Conservation (phyloP, 148 eudicot genomes). For the Silene latifolia region DNA sequence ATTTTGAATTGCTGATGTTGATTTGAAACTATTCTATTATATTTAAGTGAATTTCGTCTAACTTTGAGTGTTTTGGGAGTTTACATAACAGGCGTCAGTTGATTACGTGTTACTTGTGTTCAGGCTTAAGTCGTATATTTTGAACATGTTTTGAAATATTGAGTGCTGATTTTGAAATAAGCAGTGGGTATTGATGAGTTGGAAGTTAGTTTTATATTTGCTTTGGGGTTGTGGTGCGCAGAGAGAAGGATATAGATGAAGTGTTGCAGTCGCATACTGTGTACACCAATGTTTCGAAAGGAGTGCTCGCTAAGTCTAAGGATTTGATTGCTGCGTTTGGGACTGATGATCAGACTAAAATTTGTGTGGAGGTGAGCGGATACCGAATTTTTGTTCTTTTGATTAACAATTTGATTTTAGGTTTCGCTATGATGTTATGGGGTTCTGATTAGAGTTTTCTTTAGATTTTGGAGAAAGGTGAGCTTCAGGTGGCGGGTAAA, state of each 20-base stretch:
- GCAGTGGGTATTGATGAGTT: neutral
- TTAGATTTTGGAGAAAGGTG: conserved; percentile 97
- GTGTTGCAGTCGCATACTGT: conserved; percentile 95
- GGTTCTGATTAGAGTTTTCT: neutral
- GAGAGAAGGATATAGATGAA: conserved; percentile 98
- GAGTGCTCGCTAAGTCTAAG: conserved; percentile 85
- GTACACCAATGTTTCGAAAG: conserved; percentile 88
- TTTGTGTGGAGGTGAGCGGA: conserved; percentile 71
- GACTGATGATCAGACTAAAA: conserved; percentile 78
- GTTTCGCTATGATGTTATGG: neutral
- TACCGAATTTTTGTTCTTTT: neutral
- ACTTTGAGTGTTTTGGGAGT: too few species aligned
- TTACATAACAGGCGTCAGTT: neutral
- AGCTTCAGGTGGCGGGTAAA: conserved; percentile 97
- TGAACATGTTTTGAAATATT: too few species aligned
- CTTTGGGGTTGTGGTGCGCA: conserved; percentile 14
- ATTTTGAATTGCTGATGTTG: too few species aligned
- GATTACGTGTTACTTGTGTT: neutral
- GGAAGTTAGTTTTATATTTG: neutral
- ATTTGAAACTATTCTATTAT: too few species aligned
- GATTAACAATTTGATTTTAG: neutral
- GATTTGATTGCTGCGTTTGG: conserved; percentile 79
- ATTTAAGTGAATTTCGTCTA: too few species aligned
- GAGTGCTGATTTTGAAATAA: neutral
- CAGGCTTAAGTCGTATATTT: neutral